Base-by-base conservation (phyloP, 2,329 filamentous ascomycete genomes). In the Diaporthe sp. region DNA sequence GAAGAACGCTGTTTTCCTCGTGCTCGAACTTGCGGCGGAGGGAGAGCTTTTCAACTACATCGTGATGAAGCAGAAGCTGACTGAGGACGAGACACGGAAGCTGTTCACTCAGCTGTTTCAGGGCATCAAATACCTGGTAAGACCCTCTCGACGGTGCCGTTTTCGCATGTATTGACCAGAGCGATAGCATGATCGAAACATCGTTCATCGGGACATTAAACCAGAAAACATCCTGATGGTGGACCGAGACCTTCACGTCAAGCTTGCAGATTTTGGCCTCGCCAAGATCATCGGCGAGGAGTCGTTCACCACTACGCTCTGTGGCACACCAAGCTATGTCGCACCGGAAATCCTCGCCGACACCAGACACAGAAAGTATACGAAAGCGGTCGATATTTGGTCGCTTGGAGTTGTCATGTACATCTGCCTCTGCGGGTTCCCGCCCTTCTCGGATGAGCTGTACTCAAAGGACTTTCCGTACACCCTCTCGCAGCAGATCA, bases 221-320 rank as follows among this genome's bases (percentile, higher is more conserved):
- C 96, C 96, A 0, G 96, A 98, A 82, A 98, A 98, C 81, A 98
- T 99, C 46, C 86, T 99, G 12, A 87, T 99, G 49, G 92, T 94
- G 7, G 95, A 98, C 84, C 95, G 95, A 81, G 90, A 97, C 46
- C 86, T 98, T 39, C 92, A 93, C 76, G 93, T 98, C 78, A 99
- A 99, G 85, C 87, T 99, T 77, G 97, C 96, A 28, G 97, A 99
- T 84, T 99, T 99, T 84, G 97, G 97, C 61, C 89, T 99, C 51
- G 96, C 97, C 57, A 99, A 99, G 86, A 98, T 99, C 79, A 98
- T 99, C 79, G 97, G 97, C 77, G 97, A 99, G 83, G 95, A 98
- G 82, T 98, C 96, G 0, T 99, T 99, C 82, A 98, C 97, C 1
- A 98, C 96, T 0, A 98, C 97, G 0, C 87, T 99, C 78, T 97